Conservation (phyloP, 2,329 filamentous ascomycete species). For the Paramyrothecium sp. region DNA sequence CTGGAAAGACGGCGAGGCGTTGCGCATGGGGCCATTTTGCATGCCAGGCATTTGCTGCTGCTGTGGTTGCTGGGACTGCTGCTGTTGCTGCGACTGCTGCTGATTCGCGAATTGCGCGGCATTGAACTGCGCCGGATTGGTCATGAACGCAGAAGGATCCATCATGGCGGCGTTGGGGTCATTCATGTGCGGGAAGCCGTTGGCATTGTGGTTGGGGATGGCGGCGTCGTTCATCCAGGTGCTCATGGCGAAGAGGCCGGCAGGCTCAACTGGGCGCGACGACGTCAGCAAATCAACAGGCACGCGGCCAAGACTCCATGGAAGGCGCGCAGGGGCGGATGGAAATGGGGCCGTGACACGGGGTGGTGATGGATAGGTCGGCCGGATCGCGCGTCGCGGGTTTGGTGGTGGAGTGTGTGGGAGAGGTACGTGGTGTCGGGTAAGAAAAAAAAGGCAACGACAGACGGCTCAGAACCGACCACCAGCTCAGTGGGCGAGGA, state of each 20-base stretch:
- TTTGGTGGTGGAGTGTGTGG: slow-evolving; percentile 36
- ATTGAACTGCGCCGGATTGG: slow-evolving; percentile 59
- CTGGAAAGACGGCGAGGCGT: slow-evolving; percentile 74
- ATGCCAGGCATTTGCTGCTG: slow-evolving; percentile 54
- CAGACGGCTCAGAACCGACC: neutral
- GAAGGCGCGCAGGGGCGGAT: slow-evolving; percentile 34
- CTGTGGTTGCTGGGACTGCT: neutral
- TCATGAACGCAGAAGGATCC: slow-evolving; percentile 64
- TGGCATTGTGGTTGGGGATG: slow-evolving; percentile 69
- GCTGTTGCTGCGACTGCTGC: slow-evolving; percentile 15
- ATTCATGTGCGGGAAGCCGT: slow-evolving; percentile 64
- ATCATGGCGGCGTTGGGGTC: slow-evolving; percentile 64
- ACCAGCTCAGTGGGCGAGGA: slow-evolving; percentile 3
- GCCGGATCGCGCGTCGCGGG: slow-evolving; percentile 39
- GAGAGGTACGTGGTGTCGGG: slow-evolving; percentile 21
- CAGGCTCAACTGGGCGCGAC: slow-evolving; percentile 35
- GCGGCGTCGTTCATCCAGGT: slow-evolving; percentile 71
- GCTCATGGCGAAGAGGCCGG: slow-evolving; percentile 59
- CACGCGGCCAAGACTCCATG: slow-evolving; percentile 38
- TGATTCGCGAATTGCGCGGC: slow-evolving; percentile 55
- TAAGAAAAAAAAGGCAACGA: slow-evolving; percentile 23
- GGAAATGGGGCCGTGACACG: slow-evolving; percentile 48
- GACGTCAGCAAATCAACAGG: slow-evolving; percentile 43
- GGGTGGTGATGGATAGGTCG: slow-evolving; percentile 35
- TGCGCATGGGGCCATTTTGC: slow-evolving; percentile 83